Conservation (phyloP, 495 filamentous ascomycete genomes). For the Lineolata rhizophorae region DNA sequence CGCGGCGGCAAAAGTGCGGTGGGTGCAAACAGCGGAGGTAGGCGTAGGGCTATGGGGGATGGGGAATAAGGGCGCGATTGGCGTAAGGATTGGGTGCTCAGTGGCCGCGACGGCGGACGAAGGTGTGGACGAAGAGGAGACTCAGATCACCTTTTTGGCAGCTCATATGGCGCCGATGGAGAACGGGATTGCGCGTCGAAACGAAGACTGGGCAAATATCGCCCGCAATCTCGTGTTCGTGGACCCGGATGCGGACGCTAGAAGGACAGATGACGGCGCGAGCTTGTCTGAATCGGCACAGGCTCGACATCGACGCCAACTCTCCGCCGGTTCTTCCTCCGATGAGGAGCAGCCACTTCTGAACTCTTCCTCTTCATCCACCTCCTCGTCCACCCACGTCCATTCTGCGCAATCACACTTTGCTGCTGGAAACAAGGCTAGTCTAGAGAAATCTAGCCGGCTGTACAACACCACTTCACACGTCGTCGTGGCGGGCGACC, state of each 20-base stretch:
- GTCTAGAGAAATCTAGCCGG: slow-evolving; percentile 10
- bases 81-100: slow-evolving; percentile 42
- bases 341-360: no score
- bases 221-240: slow-evolving; percentile 58
- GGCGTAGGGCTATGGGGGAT: slow-evolving; percentile 67
- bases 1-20: slow-evolving; percentile 24
- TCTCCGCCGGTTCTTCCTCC: not conserved
- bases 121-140: slow-evolving; percentile 16
- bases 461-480: slow-evolving; percentile 58
- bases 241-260: slow-evolving; percentile 9
- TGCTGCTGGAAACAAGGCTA: slow-evolving; percentile 1
- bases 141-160: slow-evolving; percentile 60
- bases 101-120: slow-evolving; percentile 1
- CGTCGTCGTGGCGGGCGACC: slow-evolving; percentile 70
- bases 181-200: slow-evolving; percentile 41
- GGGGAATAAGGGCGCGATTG: slow-evolving; percentile 90
- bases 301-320: not conserved
- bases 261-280: slow-evolving; percentile 1
- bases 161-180: slow-evolving; percentile 86
- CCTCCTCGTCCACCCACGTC: not conserved
- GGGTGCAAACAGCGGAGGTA: slow-evolving; percentile 46
- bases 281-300: not conserved
- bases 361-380: not conserved
- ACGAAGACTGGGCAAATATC: slow-evolving; percentile 68
- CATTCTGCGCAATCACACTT: slow-evolving; percentile 6